Evolutionary conservation across 345 rosid genomes (phyloP).

Genomic region (Geranium rotundifolium): DNA sequence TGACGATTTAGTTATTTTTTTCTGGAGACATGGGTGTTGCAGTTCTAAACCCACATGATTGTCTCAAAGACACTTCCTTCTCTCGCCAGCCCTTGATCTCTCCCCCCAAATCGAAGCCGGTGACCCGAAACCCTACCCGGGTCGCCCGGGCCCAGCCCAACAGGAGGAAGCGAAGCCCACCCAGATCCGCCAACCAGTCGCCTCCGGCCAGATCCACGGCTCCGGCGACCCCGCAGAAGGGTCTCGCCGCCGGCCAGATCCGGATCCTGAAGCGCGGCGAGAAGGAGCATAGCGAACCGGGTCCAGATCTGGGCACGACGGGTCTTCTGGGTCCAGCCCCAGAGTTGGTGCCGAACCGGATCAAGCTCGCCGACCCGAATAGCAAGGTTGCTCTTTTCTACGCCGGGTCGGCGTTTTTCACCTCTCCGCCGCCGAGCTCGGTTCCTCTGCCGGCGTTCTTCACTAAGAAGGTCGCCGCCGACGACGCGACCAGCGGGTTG

Average conservation of each 20-base stretch:
- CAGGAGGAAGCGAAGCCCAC: constrained; percentile 39
- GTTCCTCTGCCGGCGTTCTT: constrained; percentile 74
- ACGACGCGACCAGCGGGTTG: constrained; percentile 38
- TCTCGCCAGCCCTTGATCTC: constrained; percentile 10
- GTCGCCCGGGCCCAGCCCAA: constrained; percentile 18
- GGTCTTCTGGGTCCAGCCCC: too few species aligned
- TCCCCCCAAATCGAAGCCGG: constrained; percentile 22
- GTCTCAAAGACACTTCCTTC: constrained; percentile 22
- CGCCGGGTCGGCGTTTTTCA: constrained; percentile 60
- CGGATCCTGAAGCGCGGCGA: constrained; percentile 78
- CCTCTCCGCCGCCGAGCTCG: constrained; percentile 91
- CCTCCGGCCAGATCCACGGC: constrained; percentile 5
- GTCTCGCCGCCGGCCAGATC: constrained; percentile 32
- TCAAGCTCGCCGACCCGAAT: too few species aligned
- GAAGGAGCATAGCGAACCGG: constrained; percentile 5
- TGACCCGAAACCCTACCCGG: constrained; percentile 16
- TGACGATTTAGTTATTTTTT: neutral
- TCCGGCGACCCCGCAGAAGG: constrained; percentile 7
- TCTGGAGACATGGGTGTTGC: constrained; percentile 47
- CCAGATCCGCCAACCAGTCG: constrained; percentile 12
- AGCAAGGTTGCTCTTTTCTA: constrained; percentile 28
- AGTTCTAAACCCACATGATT: constrained; percentile 45
- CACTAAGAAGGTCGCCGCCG: constrained; percentile 25
- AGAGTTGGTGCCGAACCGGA: too few species aligned
- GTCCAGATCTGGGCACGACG: constrained; percentile 2